Conservation (phyloP, 2,329 filamentous ascomycete genomes). For the Colletotrichum sansevieriae region DNA sequence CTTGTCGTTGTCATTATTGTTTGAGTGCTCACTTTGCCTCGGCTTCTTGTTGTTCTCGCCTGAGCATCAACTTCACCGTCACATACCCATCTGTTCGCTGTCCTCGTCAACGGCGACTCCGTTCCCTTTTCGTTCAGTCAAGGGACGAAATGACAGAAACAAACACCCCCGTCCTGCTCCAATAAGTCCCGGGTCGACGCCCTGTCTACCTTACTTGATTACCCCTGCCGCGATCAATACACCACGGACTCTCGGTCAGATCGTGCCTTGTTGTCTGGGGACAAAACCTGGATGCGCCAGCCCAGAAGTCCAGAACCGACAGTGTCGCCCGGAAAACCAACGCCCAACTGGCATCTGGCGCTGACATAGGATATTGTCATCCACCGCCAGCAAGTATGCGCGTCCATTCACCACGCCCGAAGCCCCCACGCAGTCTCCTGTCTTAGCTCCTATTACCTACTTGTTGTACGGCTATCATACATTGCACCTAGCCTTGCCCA, state of each 20-base stretch:
- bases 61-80: not conserved
- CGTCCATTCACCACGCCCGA: conserved; percentile 29
- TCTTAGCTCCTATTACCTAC: conserved; percentile 16
- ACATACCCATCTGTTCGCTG: conserved; percentile 7
- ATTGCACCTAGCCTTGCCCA: conserved; percentile 25
- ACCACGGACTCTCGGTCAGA: conserved; percentile 15
- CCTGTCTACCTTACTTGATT: conserved; percentile 17
- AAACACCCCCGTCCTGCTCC: conserved; percentile 9
- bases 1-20: not conserved
- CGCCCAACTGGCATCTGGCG: conserved; percentile 15
- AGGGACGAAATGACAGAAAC: conserved; percentile 14
- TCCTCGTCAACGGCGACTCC: conserved; percentile 16
- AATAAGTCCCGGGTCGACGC: conserved; percentile 6
- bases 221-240: conserved; percentile 13
- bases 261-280: conserved; percentile 18
- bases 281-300: conserved; percentile 9
- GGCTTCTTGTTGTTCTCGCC: not conserved
- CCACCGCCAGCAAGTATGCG: conserved; percentile 29
- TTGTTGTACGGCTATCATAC: conserved; percentile 1
- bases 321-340: conserved; percentile 1
- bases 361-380: conserved; percentile 32
- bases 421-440: conserved; percentile 27
- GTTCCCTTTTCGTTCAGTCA: conserved; percentile 1
- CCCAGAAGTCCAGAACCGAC: not conserved
- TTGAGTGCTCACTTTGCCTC: not conserved